Percentiles rank a stretch among this genome's conserved stretches.
These are phyloP conservation scores for Globisporangium viniferum DNA, from an alignment of 352 stramenopile species.

Conservation along the genomic window DNA sequence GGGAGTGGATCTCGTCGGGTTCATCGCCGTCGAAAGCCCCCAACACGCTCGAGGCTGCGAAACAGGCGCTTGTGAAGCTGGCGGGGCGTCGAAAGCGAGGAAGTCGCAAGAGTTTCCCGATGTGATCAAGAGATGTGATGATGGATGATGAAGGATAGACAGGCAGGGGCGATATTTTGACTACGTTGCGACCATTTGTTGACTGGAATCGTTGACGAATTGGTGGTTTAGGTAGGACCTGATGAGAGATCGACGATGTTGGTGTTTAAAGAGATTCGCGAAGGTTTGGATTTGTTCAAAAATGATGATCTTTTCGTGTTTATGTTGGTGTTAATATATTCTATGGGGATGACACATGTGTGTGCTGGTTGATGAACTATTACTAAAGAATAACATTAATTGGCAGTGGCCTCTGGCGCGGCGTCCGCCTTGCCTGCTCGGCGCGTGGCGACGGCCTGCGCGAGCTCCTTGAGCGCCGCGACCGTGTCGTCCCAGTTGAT, in stretches of 20 bases:
- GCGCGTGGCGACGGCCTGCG: slow-evolving; percentile 45
- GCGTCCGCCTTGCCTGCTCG: slow-evolving; percentile 14
- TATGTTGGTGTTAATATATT: not conserved
- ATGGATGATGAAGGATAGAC: not conserved
- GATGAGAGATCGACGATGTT: not conserved
- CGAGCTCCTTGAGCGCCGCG: slow-evolving; percentile 51
- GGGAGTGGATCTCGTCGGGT: slow-evolving; percentile 56
- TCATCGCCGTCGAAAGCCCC: slow-evolving; percentile 25
- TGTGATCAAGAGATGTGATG: slow-evolving; percentile 6
- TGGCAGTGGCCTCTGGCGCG: not conserved
- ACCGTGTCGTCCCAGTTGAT: slow-evolving; percentile 85
- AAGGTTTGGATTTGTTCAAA: slow-evolving; percentile 1
- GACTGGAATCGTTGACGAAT: not conserved
- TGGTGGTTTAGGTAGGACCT: not conserved
- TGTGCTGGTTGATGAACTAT: not conserved
- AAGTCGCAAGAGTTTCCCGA: slow-evolving; percentile 19
- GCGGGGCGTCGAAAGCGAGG: slow-evolving; percentile 10
- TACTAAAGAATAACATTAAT: slow-evolving; percentile 4
- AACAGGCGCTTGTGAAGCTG: slow-evolving; percentile 13
- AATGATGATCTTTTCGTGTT: not conserved
- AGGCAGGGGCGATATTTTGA: not conserved
- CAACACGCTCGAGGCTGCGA: slow-evolving; percentile 14
- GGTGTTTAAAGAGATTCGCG: not conserved
- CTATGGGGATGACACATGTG: not conserved
- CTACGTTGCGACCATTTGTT: not conserved